Conservation (phyloP, 352 stramenopile genomes). For the Pythium myriotylum region DNA sequence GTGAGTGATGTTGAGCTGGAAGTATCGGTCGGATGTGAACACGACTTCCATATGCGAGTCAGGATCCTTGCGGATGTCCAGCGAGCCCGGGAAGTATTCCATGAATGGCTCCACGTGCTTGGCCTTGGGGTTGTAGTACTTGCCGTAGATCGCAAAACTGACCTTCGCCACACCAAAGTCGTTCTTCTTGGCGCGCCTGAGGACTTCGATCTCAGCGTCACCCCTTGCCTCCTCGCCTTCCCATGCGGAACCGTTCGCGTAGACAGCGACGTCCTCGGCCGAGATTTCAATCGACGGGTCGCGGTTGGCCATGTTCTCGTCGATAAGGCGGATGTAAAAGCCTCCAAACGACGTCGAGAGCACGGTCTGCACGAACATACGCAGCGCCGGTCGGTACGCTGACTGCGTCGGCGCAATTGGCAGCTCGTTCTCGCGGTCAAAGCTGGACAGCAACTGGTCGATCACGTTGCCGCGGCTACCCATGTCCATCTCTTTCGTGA, state of each 20-base stretch:
- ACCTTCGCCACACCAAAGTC: conserved; percentile 76
- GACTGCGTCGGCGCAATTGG: neutral
- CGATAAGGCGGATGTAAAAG: conserved; percentile 86
- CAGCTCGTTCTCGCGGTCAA: conserved; percentile 33
- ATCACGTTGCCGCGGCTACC: conserved; percentile 69
- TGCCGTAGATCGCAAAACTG: conserved; percentile 84
- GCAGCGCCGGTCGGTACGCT: conserved; percentile 20
- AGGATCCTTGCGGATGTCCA: conserved; percentile 81
- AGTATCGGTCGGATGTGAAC: conserved; percentile 82
- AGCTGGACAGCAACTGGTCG: conserved; percentile 74
- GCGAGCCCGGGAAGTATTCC: conserved; percentile 80
- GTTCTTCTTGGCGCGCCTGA: conserved; percentile 47
- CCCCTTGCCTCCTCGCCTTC: conserved; percentile 43
- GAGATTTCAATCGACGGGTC: conserved; percentile 80
- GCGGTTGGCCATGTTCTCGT: conserved; percentile 76
- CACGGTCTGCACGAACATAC: conserved; percentile 79
- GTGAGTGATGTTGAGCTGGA: conserved; percentile 85
- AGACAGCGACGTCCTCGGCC: conserved; percentile 76
- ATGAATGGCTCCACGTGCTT: conserved; percentile 83
- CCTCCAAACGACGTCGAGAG: conserved; percentile 83
- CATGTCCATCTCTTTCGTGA: conserved; percentile 86
- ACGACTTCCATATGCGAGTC: conserved; percentile 63
- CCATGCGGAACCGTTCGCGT: conserved; percentile 73
- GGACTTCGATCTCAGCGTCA: conserved; percentile 40
- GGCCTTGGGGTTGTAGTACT: conserved; percentile 86